Evolutionary conservation across 1,284 basidiomycete genomes (phyloP), one percentile per base, ranked within the genome.

Genomic region (Ceratobasidium sp.): DNA sequence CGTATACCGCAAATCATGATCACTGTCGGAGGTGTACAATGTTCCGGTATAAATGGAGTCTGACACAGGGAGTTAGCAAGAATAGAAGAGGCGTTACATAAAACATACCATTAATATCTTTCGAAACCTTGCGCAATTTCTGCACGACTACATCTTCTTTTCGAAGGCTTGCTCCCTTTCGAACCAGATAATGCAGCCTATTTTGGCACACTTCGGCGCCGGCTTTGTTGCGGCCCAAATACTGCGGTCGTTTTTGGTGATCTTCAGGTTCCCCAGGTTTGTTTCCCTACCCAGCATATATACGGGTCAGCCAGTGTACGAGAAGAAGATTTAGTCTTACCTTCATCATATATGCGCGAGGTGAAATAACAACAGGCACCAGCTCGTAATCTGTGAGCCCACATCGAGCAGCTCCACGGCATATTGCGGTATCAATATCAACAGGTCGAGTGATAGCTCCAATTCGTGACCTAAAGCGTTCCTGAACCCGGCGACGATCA

Each of bases 321-420:
- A 49, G 46, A 49, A 49, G 3, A 49, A 49, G 1, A 9, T 18
- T 51, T 1, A 71, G 26, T 72, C 86, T 77, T 81, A 91, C 93
- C 87, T 93, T 94, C 92, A 95, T 94, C 80, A 94, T 90, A 83
- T 95, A 95, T 26, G 93, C 91, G 77, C 92, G 88, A 44, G 94
- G 94, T 23, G 90, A 90, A 77, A 95, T 93, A 58, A 95, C 89
- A 71, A 90, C 93, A 15, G 93, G 93, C 3, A 95, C 94, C n/a
- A 95, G 87, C 51, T 90, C 87, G 81, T 90, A 87, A 67, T 90
- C 89, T 33, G 93, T 91, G 23, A 95, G 87, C 18, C 94, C 94
- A 84, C 95, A 95, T 83, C 91, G 89, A 63, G 94, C 94, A 13
- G 93, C 94, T 51, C 94, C 94, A 76, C 94, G 91, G 76, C 93